Evolutionary conservation across 495 filamentous ascomycete species (phyloP).

Genomic region (Penicillium taxi): DNA sequence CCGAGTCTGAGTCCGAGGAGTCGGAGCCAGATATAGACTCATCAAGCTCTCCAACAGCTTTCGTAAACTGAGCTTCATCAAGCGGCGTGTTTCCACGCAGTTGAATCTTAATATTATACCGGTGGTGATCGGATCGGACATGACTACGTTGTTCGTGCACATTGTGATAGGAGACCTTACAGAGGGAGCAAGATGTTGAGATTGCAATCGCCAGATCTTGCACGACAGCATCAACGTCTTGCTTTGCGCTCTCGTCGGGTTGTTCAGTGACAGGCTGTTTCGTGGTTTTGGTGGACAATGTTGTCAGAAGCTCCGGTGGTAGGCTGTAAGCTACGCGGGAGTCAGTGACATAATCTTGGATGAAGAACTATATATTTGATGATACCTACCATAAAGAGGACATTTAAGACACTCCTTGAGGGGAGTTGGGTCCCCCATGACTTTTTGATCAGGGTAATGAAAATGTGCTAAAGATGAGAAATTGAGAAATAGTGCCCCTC

Average conservation of each 20-base stretch:
- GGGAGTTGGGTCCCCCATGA: slow-evolving; percentile 15
- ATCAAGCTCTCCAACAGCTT: slow-evolving; percentile 70
- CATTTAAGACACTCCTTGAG: slow-evolving; percentile 51
- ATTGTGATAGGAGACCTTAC: slow-evolving; percentile 56
- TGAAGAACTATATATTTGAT: background rate
- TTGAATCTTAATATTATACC: slow-evolving; percentile 90
- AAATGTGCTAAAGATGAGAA: slow-evolving; percentile 3
- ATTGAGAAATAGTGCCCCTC: slow-evolving; percentile 12
- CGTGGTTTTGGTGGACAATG: slow-evolving; percentile 51
- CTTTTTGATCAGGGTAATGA: slow-evolving; percentile 1
- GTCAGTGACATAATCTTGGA: slow-evolving; percentile 15
- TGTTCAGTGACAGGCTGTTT: slow-evolving; percentile 25
- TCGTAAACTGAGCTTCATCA: slow-evolving; percentile 72
- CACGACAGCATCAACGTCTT: slow-evolving; percentile 21
- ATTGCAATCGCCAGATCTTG: slow-evolving; percentile 44
- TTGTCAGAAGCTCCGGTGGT: slow-evolving; percentile 64
- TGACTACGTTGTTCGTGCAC: slow-evolving; percentile 80
- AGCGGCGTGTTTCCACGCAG: slow-evolving; percentile 60
- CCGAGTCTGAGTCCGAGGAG: slow-evolving; percentile 48
- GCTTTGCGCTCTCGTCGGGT: slow-evolving; percentile 10
- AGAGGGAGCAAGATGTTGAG: slow-evolving; percentile 75
- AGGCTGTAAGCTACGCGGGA: slow-evolving; percentile 68
- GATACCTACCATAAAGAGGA: slow-evolving; percentile 49
- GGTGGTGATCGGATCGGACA: slow-evolving; percentile 83
- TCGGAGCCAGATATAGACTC: slow-evolving; percentile 87